phyloP scores from a whole-genome alignment of 2,329 filamentous ascomycete genomes.

The Cordyceps tenuipes region DNA sequence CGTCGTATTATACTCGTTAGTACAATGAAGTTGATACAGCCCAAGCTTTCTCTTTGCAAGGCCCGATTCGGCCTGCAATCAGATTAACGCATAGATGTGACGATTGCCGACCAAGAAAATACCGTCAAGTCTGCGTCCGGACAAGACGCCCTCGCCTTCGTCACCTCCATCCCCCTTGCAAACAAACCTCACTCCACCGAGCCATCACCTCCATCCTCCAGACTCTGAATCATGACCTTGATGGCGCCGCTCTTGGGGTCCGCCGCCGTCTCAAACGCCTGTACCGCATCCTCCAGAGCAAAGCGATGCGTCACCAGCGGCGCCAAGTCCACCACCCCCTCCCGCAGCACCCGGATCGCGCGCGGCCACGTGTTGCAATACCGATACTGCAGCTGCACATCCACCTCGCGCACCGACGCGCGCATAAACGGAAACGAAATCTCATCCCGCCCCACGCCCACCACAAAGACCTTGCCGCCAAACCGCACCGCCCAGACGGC shows the following conservation, averaged over 20 bases:
- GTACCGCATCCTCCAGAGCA: conserved; percentile 72
- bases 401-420: conserved; percentile 81
- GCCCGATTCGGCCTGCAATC: too few species aligned
- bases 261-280: conserved; percentile 83
- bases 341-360: conserved; percentile 80
- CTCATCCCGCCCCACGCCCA: conserved; percentile 91
- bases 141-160: not conserved
- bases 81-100: not conserved
- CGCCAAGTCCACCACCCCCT: conserved; percentile 71
- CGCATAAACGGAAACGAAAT: conserved; percentile 96
- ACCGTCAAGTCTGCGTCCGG: not conserved
- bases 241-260: conserved; percentile 91
- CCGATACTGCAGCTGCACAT: conserved; percentile 93
- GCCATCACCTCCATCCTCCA: conserved; percentile 33
- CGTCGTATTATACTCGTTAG: too few species aligned
- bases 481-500: conserved; percentile 91
- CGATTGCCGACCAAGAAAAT: not conserved
- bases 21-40: too few species aligned
- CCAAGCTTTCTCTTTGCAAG: too few species aligned
- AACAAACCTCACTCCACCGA: not conserved
- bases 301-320: conserved; percentile 85
- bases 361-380: conserved; percentile 95
- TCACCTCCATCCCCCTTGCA: not conserved
- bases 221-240: conserved; percentile 87
- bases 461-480: conserved; percentile 93